Conservation (phyloP, 305 asterid species). For the Withania somnifera region DNA sequence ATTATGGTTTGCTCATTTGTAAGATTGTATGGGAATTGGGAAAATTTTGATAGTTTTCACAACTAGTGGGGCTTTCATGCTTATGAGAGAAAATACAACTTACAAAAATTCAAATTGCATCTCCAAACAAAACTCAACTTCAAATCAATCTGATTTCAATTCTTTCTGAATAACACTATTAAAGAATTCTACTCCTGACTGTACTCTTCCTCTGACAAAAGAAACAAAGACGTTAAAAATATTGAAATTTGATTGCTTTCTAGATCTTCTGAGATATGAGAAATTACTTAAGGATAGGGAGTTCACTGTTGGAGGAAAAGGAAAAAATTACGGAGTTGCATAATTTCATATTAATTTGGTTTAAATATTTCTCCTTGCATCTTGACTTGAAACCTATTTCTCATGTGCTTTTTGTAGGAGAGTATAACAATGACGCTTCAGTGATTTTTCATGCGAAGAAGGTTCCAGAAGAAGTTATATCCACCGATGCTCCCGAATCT, state of each 20-base stretch:
- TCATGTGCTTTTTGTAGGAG: background rate
- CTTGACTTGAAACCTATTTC: background rate
- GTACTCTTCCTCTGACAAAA: background rate
- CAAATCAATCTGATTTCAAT: too few species aligned
- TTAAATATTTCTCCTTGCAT: background rate
- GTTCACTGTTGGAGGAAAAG: background rate
- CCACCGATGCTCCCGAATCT: slow-evolving; percentile 7
- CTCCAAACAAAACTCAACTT: too few species aligned
- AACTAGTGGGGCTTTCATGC: too few species aligned
- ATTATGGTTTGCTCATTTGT: too few species aligned
- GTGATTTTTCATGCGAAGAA: background rate
- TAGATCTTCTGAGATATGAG: background rate
- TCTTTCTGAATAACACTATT: background rate
- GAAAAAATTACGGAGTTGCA: background rate
- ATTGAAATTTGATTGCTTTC: background rate
- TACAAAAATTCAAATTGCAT: too few species aligned
- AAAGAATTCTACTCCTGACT: background rate
- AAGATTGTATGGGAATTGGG: too few species aligned
- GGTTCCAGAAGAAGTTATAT: slow-evolving; percentile 4
- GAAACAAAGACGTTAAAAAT: background rate
- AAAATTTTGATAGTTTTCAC: too few species aligned
- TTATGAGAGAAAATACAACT: too few species aligned
- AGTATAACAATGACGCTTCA: background rate
- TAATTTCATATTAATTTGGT: background rate
- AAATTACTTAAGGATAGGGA: background rate